Evolutionary conservation across 768 basidiomycete species (phyloP).

Genomic region (Podaxis sp.): DNA sequence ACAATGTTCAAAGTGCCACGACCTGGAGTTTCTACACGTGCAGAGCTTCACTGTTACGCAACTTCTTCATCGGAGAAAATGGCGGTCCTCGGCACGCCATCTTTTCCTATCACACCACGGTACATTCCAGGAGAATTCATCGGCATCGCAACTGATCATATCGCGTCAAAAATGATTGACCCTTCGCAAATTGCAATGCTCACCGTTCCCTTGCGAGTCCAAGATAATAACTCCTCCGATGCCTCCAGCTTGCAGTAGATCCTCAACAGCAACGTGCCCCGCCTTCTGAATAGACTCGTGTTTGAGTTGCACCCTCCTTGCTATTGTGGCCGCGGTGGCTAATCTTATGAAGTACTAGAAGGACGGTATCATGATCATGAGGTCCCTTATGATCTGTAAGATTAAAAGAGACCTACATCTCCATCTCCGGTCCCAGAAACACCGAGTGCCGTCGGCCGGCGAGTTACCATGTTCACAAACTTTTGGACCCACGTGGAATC

Average conservation of each 20-base stretch:
- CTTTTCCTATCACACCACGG: constrained; percentile 66
- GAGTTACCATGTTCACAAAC: constrained; percentile 8
- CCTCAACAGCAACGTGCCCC: constrained; percentile 51
- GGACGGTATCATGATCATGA: neutral
- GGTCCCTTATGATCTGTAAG: constrained; percentile 7
- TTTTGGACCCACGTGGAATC: neutral
- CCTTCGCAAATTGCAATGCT: constrained; percentile 15
- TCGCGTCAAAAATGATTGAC: neutral
- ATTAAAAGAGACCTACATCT: constrained; percentile 48
- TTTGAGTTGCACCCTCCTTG: constrained; percentile 60
- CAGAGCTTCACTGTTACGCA: constrained; percentile 12
- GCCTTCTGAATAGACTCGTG: constrained; percentile 58
- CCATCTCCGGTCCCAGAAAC: constrained; percentile 87
- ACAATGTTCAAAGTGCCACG: neutral
- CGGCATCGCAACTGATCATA: constrained; percentile 61
- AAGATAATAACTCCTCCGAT: constrained; percentile 75
- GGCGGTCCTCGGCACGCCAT: constrained; percentile 71
- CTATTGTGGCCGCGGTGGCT: constrained; percentile 64
- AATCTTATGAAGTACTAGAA: constrained; percentile 74
- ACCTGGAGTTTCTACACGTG: neutral
- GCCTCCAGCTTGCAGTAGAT: constrained; percentile 57
- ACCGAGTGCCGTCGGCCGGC: constrained; percentile 49
- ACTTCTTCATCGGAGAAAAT: constrained; percentile 72
- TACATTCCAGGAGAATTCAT: constrained; percentile 84
- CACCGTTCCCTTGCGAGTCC: constrained; percentile 69